Conservation (phyloP, 2,329 filamentous ascomycete genomes). For the Amphichorda felina region DNA sequence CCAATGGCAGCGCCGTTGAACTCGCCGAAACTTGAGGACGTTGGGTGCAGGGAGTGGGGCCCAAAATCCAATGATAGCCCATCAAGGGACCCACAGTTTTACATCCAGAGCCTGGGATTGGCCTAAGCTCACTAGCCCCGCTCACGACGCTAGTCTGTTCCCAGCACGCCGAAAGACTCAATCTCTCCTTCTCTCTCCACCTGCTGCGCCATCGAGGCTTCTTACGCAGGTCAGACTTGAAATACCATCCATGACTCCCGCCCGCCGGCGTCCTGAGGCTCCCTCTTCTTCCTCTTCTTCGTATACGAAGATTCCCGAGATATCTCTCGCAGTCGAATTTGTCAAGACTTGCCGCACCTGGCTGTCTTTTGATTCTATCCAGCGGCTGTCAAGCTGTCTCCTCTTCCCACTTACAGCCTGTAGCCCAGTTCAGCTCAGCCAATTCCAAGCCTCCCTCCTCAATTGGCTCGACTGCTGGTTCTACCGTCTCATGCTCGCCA, state of each 20-base stretch:
- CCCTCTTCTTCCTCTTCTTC: conserved; percentile 7
- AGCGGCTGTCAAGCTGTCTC: conserved; percentile 1
- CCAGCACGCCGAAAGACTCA: conserved; percentile 32
- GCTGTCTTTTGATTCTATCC: background rate
- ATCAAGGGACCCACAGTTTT: background rate
- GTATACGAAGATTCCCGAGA: background rate
- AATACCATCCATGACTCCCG: conserved; percentile 15
- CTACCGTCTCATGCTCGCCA: no score
- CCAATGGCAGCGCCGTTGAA: conserved; percentile 15
- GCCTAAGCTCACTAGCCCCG: background rate
- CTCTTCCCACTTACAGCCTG: background rate
- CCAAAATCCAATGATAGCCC: conserved; percentile 12
- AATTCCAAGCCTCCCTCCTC: background rate
- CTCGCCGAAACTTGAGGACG: conserved; percentile 21
- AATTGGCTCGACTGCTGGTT: background rate
- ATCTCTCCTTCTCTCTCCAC: background rate
- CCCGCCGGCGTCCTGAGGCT: conserved; percentile 18
- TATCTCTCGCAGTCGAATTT: no score
- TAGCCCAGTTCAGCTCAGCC: background rate
- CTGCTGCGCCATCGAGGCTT: conserved; percentile 2
- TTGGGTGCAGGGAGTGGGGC: conserved; percentile 14
- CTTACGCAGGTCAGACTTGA: conserved; percentile 9
- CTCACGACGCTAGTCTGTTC: conserved; percentile 19
- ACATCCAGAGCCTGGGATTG: background rate
- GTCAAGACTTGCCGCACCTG: no score